Evolutionary conservation across 202 grass and related monocot species (phyloP).

Genomic region (Elaeis oleifera): DNA sequence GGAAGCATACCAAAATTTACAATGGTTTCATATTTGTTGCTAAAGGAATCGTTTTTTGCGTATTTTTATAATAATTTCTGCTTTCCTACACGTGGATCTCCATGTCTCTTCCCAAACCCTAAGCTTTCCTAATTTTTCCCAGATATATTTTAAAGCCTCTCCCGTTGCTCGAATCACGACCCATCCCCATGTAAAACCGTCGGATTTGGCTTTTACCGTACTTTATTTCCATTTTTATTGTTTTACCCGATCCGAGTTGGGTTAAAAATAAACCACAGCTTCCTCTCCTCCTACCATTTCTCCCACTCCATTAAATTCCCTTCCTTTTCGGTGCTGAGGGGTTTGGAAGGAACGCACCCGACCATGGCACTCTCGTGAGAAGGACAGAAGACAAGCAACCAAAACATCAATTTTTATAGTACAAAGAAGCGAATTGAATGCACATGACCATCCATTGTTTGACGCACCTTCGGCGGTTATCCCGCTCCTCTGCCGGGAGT

Average conservation of each 20-base stretch:
- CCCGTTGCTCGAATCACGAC: constrained; percentile 27
- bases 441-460: not conserved
- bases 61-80: constrained; percentile 1
- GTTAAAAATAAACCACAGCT: constrained; percentile 20
- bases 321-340: constrained; percentile 8
- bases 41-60: not conserved
- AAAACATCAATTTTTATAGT: not conserved
- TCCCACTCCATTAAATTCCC: constrained; percentile 15
- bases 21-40: not conserved
- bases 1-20: not conserved
- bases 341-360: constrained; percentile 10
- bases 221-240: constrained; percentile 1
- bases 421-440: no score
- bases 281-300: constrained; percentile 17
- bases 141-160: constrained; percentile 17
- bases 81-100: constrained; percentile 14
- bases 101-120: not conserved
- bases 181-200: constrained; percentile 30
- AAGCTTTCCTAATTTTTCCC: not conserved
- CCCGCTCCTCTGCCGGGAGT: no score
- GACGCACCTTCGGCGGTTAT: constrained; percentile 1
- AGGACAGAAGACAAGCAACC: constrained; percentile 22
- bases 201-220: not conserved
- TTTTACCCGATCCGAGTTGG: constrained; percentile 2
- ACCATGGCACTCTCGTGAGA: constrained; percentile 39